Evolutionary conservation across 345 rosid species (phyloP).

Genomic region (Physaria fendleri): DNA sequence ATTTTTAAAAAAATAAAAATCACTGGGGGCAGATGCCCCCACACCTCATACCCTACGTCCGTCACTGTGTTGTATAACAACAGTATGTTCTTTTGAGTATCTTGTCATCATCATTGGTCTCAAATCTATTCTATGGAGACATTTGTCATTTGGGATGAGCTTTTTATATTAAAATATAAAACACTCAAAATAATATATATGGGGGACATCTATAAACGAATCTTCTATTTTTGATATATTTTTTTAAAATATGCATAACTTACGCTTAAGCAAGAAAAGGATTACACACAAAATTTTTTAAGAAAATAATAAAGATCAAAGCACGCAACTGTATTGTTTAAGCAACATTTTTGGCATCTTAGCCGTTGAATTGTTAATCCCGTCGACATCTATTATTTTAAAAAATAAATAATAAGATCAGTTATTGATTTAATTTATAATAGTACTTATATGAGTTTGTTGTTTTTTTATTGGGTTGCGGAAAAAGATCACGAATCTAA

Average conservation of each 20-base stretch:
- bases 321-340: neutral
- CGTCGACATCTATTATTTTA: neutral
- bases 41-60: too few species aligned
- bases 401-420: neutral
- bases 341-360: neutral
- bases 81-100: too few species aligned
- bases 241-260: neutral
- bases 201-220: too few species aligned
- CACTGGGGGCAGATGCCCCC: too few species aligned
- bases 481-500: constrained; percentile 17
- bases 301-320: neutral
- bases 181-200: too few species aligned
- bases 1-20: too few species aligned
- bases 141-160: too few species aligned
- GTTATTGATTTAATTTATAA: neutral
- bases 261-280: neutral
- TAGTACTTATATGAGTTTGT: neutral
- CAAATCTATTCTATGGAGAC: too few species aligned
- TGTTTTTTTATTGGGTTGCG: constrained; percentile 7
- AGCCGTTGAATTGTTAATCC: constrained; percentile 15
- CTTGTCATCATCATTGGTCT: too few species aligned
- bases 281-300: neutral
- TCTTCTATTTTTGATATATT: neutral
- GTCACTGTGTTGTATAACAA: too few species aligned
- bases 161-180: too few species aligned